Base-by-base conservation (phyloP, 2,329 filamentous ascomycete genomes). In the Alternaria sp. region DNA sequence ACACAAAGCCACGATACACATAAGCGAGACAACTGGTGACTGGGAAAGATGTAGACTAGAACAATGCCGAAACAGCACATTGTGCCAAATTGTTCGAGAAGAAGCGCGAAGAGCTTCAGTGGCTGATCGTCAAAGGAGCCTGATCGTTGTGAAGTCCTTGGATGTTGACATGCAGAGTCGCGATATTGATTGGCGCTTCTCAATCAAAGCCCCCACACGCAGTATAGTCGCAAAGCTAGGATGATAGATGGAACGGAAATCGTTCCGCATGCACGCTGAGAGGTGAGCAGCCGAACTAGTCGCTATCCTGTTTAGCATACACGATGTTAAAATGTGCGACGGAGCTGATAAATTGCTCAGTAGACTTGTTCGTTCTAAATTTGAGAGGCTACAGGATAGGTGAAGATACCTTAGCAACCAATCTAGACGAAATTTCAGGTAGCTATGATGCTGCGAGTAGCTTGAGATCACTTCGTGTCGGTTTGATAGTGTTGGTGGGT, bases 1-100 rank as follows among this genome's bases (percentile, higher is more conserved):
- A 51, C 39, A 68, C 52, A 69, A 68, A 63, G 62, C 54, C 14
- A 26, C 26, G 42, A 62, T 48, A 59, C 36, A 54, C 24, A 52
- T 20, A 38, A 44, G 43, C 18, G 34, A 54, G 42, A 49, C 26
- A 22, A 16, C 12, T 54, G 28, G 5, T 39, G n/a, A 28, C 30
- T 9, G 20, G 16, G 18, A 14, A 47, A 20, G 38, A 7, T 54
- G 32, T n/a, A 39, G 28, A 42, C 8, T 39, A 28, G 30, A 48
- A 64, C 57, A 65, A 67, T 63, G 63, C 26, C 6, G 24, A 63
- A 38, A 47, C 26, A 44, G 26, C 38, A 41, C 46, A 58, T 51
- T 53, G 58, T 59, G 9, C 24, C 22, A 24, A 16, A 3, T 38
- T 5, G 22, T 38, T 51, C 46, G 22, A 43, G 34, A 28, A 26